phyloP scores from a whole-genome alignment of 371 early-diverging fungal genomes.

The Saksenaea oblongispora region DNA sequence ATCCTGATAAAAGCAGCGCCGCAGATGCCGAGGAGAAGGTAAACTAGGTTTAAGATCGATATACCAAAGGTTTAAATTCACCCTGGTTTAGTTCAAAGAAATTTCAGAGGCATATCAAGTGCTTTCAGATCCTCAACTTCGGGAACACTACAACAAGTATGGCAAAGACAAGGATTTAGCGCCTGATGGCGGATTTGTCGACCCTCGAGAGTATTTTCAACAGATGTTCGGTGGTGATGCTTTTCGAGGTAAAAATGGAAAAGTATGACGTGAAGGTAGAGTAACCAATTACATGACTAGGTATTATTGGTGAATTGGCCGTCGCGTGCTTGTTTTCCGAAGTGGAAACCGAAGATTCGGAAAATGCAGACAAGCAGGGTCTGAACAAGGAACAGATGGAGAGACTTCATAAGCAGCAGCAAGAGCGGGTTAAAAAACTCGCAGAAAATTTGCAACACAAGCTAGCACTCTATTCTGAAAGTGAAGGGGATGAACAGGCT shows the following conservation, averaged over 20 bases:
- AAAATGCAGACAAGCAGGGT: slow-evolving; percentile 14
- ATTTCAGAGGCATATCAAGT: slow-evolving; percentile 96
- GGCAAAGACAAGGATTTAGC: slow-evolving; percentile 74
- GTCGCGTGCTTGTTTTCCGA: slow-evolving; percentile 49
- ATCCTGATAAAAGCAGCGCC: slow-evolving; percentile 95
- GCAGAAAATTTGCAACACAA: slow-evolving; percentile 75
- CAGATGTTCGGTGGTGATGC: slow-evolving; percentile 95
- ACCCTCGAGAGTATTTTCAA: slow-evolving; percentile 91
- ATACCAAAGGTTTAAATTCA: not conserved
- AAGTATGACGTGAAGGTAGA: not conserved
- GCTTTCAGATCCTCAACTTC: slow-evolving; percentile 86
- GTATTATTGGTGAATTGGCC: slow-evolving; percentile 51
- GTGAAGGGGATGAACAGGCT: slow-evolving; percentile 41
- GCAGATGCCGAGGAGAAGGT: slow-evolving; percentile 89
- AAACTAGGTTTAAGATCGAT: slow-evolving; percentile 2
- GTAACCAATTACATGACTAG: slow-evolving; percentile 5
- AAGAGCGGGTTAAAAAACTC: slow-evolving; percentile 77
- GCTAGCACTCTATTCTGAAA: slow-evolving; percentile 78
- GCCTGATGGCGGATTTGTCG: slow-evolving; percentile 77
- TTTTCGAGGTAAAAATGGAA: slow-evolving; percentile 56
- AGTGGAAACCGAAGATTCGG: slow-evolving; percentile 19
- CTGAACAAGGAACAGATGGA: slow-evolving; percentile 64
- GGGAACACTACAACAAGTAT: slow-evolving; percentile 88
- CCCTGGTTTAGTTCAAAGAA: slow-evolving; percentile 73
- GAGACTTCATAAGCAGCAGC: slow-evolving; percentile 49